phyloP scores from a whole-genome alignment of 129 eudicot species.

The Pulicaria dysenterica region DNA sequence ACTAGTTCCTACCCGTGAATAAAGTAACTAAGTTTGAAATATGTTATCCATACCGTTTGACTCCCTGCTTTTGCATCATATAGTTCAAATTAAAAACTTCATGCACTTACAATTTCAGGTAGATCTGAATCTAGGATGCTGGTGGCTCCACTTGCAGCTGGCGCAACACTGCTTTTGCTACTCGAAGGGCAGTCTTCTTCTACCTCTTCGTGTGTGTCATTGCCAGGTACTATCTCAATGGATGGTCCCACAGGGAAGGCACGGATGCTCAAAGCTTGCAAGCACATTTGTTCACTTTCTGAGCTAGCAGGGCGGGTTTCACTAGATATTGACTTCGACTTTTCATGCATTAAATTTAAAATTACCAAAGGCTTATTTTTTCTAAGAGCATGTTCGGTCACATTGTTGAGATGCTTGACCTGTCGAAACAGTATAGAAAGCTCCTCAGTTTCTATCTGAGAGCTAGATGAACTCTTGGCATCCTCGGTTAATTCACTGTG shows the following conservation, averaged over 20 bases:
- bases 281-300: conserved; percentile 64
- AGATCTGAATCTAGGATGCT: conserved; percentile 57
- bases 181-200: conserved; percentile 45
- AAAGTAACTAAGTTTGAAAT: not conserved
- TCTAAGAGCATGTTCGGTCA: conserved; percentile 81
- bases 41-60: not conserved
- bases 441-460: conserved; percentile 50
- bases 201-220: conserved; percentile 50
- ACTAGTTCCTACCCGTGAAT: not conserved
- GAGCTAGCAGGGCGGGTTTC: conserved; percentile 30
- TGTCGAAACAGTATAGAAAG: conserved; percentile 47
- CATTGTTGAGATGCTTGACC: conserved; percentile 58
- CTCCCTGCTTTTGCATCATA: not conserved
- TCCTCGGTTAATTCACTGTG: conserved; percentile 36
- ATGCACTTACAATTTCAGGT: conserved; percentile 64
- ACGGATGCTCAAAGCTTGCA: conserved; percentile 67
- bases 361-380: conserved; percentile 79
- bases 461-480: conserved; percentile 30
- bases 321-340: conserved; percentile 32
- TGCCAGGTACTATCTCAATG: conserved; percentile 42
- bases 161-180: conserved; percentile 42
- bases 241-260: conserved; percentile 54
- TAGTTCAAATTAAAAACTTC: not conserved
- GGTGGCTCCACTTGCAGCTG: conserved; percentile 35
- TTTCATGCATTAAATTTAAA: conserved; percentile 64